phyloP scores from a whole-genome alignment of 306 rosid species.

The Trifolium repens region DNA sequence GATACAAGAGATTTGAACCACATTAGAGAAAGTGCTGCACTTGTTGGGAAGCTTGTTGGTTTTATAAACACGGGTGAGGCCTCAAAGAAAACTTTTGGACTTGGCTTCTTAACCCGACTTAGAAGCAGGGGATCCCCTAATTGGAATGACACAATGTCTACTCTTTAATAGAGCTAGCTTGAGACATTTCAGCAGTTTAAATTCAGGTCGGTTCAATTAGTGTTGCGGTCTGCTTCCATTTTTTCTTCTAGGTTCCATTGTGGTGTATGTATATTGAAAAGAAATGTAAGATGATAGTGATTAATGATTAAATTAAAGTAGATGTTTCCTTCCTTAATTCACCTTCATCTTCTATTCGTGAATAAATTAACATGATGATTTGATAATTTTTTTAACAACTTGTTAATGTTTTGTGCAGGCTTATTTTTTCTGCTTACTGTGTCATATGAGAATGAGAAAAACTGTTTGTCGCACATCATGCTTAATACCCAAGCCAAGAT shows the following conservation, averaged over 20 bases:
- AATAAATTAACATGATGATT: background rate
- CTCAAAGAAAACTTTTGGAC: constrained; percentile 63
- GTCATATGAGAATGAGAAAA: constrained; percentile 27
- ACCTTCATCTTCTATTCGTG: background rate
- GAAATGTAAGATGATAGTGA: constrained; percentile 35
- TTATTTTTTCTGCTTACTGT: constrained; percentile 1
- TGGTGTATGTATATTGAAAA: constrained; percentile 29
- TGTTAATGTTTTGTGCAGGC: constrained; percentile 35
- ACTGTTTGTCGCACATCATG: background rate
- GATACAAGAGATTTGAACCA: constrained; percentile 63
- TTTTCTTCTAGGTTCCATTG: constrained; percentile 19
- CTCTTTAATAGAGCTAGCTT: constrained; percentile 35
- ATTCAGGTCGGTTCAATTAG: constrained; percentile 27
- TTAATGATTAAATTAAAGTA: constrained; percentile 24
- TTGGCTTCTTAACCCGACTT: constrained; percentile 57
- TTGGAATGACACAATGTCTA: constrained; percentile 60
- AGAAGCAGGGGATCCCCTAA: constrained; percentile 36
- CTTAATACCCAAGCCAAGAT: constrained; percentile 25
- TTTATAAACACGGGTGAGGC: constrained; percentile 53
- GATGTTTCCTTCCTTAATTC: constrained; percentile 21
- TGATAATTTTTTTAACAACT: constrained; percentile 25
- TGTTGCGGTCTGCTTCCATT: constrained; percentile 27
- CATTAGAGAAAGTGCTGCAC: constrained; percentile 69
- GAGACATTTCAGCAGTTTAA: constrained; percentile 1
- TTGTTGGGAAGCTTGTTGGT: constrained; percentile 77